Base-by-base conservation (phyloP, 176 grass and related monocot genomes). In the Eremochloa ophiuroides region DNA sequence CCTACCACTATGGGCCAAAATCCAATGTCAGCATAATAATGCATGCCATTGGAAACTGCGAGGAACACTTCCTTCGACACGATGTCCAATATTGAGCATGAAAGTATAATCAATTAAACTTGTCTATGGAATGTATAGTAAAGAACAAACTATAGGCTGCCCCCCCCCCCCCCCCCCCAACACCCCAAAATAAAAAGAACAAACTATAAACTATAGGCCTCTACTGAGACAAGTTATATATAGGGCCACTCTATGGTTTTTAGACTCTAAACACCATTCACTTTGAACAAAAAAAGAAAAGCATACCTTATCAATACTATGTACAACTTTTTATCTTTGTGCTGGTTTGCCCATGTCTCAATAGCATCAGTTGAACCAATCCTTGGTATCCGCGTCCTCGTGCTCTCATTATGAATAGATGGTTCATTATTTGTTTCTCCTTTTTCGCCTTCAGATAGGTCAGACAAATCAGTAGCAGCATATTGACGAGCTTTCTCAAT, bases 321-420 rank as follows among this genome's bases (percentile, higher is more conserved):
- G 80, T 96, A 96, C 27, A 96, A 69, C 31, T 88, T 96, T 82
- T 96, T 92, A 64, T 82, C 93, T 74, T 93, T 93, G 67, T 93
- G 79, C 28, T 96, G 85, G 78, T 74, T 91, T 59, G 93, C 79
- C 93, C 90, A 96, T 38, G 61, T 75, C 50, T 86, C 86, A 66
- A 96, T 69, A 75, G 85, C 86, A 66, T 96, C 79, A 70, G 84
- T 78, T 71, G 85, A 68, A 84, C 73, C 85, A 46, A 87, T 93
- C 76, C 85, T 82, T 34, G 90, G 87, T 20, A 86, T 90, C 28
- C 61, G 80, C 16, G 28, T 62, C 76, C 85, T 74, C 69, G 62
- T 88, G 47, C 82, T 91, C 30, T 88, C 86, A 85, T 75, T 73
- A 28, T 66, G 82, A 85, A 83, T 35, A 88, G 77, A 69, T 88